Evolutionary conservation across 352 stramenopile genomes (phyloP), one percentile per base, ranked within the genome.

Genomic region (Pythium grandisporangium): DNA sequence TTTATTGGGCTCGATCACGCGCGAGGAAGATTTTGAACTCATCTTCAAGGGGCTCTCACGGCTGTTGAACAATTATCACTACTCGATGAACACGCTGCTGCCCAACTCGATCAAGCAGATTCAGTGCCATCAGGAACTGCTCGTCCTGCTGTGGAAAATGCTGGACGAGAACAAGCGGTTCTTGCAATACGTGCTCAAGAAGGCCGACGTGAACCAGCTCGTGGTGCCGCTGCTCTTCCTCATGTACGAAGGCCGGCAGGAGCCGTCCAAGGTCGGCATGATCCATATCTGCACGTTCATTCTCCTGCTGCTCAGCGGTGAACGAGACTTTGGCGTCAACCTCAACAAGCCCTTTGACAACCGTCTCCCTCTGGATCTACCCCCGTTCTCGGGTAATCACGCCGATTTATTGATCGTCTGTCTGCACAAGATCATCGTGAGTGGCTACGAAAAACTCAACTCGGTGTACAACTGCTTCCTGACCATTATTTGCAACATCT

Each of bases 201-300:
- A 93, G 42, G 95, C 86, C 14, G 94, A 99, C 52, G 80, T 98
- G 30, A 98, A 96, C 44, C 63, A 88, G 37, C 51, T 96, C 2
- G 71, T 95, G 8, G 68, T 88, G 6, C 82, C 80, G 30, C 49
- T 95, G 29, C 60, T 95, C 1, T 95, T 92, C 47, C 62, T 93
- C 25, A 95, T 95, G 83, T 97, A 98, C 61, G 85, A 97, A 53
- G 93, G 84, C 12, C 75, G 94, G n/a, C 87, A 95, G 47, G 91
- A 98, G 53, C 76, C 86, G 30, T 89, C 90, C 14, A 95, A 96
- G 48, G 78, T 94, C 11, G 95, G 95, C 26, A 86, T 99, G 67
- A 94, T 99, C 30, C 94, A 99, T 63, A 98, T 99, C 44, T 99
- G 95, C 54, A 99, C 95, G 14, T 99, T 99, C 61, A 94, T 98